Evolutionary conservation across 192 early-diverging fungal genomes (phyloP).

Genomic region (Backusella mclennaniae): DNA sequence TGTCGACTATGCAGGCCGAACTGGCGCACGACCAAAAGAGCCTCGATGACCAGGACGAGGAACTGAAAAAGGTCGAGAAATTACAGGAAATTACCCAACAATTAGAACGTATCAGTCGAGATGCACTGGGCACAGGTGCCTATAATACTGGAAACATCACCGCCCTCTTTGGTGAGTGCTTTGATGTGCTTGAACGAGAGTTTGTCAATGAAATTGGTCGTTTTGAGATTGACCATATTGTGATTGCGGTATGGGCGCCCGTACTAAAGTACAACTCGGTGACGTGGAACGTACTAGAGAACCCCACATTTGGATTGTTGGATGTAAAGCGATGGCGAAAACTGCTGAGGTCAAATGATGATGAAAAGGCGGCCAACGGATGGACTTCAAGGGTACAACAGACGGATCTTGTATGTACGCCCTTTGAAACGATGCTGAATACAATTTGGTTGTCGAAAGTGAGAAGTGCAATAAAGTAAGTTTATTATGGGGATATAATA

Average conservation of each 20-base stretch:
- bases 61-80: constrained; percentile 41
- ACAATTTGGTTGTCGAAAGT: constrained; percentile 76
- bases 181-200: constrained; percentile 53
- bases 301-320: constrained; percentile 53
- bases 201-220: constrained; percentile 56
- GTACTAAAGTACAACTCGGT: constrained; percentile 41
- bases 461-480: constrained; percentile 67
- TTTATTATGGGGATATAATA: no score
- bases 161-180: constrained; percentile 43
- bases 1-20: constrained; percentile 42
- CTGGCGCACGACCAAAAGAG: constrained; percentile 18
- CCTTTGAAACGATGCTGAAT: constrained; percentile 77
- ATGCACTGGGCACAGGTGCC: constrained; percentile 27
- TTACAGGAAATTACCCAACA: constrained; percentile 47
- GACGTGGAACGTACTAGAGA: constrained; percentile 66
- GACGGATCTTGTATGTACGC: constrained; percentile 49
- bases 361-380: constrained; percentile 22
- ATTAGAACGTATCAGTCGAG: constrained; percentile 30
- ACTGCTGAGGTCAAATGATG: constrained; percentile 46
- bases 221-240: constrained; percentile 64
- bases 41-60: constrained; percentile 36
- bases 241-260: constrained; percentile 58
- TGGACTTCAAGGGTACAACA: not conserved
- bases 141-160: constrained; percentile 43
- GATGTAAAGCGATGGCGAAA: constrained; percentile 56